Evolutionary conservation across 2,329 filamentous ascomycete species (phyloP), one percentile per base, ranked within the genome.

Genomic region (Blastomyces gilchristii): DNA sequence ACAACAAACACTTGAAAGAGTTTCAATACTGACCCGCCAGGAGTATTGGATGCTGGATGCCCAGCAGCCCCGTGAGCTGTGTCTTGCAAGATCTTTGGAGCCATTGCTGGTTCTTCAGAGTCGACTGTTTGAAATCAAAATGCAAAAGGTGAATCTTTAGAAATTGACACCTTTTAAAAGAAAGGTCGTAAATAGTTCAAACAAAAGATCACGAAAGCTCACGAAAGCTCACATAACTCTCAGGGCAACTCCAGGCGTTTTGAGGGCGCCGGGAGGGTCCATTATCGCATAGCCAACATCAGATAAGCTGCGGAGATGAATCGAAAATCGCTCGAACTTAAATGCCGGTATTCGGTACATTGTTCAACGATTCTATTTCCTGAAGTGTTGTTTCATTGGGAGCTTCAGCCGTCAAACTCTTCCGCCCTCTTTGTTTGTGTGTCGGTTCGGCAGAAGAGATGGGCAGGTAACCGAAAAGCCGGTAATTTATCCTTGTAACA

Each of bases 11-110:
- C 45, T n/a, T 47, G 18, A 8, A 47, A 47, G 18, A 8, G 16
- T 9, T 47, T n/a, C 45, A 47, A 83, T 97, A 97, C 94, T 97
- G 97, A 76, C 94, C 93, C 45, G 92, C 92, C 28, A 97, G 88
- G 67, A 97, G 79, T 74, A 97, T 87, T 43, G 92, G 92, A 78
- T 96, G 91, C 68, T 87, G 80, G 76, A 97, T 96, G 25, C 85
- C 85, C 61, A 97, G 83, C 60, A 96, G 86, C 61, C 80, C 81
- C 66, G 88, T 92, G 43, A 95, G 83, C 1, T 90, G 89, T 16
- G 91, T 95, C 63, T 84, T 84, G n/a, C n/a, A 22, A 22, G 69
- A 94, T 87, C 64, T 89, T 83, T 81, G 93, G 89, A 31, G 56
- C 31, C n/a, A 57, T 57, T 11, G 34, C 18, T 41, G 43, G 37